A percentile compares a stretch with the other conserved stretches of the same genome.
Evolutionary conservation across 495 filamentous ascomycete species (phyloP).

Genomic region (Xylaria sp.): DNA sequence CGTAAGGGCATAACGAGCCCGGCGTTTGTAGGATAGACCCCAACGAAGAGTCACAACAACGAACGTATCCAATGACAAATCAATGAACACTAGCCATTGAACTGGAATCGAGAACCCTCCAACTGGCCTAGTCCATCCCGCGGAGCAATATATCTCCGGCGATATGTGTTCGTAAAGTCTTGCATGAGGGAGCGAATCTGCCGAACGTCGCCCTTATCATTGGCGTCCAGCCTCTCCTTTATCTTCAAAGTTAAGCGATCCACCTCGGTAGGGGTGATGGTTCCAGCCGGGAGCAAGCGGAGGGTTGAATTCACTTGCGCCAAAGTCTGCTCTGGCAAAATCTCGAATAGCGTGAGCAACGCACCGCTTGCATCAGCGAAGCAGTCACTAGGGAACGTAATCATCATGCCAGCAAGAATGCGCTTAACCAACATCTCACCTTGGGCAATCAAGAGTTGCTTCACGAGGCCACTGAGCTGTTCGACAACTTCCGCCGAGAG

Average conservation of each 20-base stretch:
- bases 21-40: background rate
- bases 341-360: conserved; percentile 85
- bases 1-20: background rate
- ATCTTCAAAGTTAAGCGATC: conserved; percentile 71
- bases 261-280: conserved; percentile 67
- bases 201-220: conserved; percentile 66
- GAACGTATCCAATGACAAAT: background rate
- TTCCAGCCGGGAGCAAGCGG: conserved; percentile 80
- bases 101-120: conserved; percentile 85
- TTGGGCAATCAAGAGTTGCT: conserved; percentile 69
- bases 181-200: conserved; percentile 87
- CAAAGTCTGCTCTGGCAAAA: conserved; percentile 78
- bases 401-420: conserved; percentile 97
- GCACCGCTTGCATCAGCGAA: conserved; percentile 92
- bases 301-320: conserved; percentile 83
- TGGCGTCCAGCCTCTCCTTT: conserved; percentile 68
- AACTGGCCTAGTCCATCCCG: conserved; percentile 85
- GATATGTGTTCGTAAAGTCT: conserved; percentile 95
- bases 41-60: background rate
- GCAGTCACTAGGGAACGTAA: conserved; percentile 92
- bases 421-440: conserved; percentile 84
- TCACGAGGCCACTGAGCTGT: conserved; percentile 74
- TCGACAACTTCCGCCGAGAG: conserved; percentile 54
- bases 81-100: conserved; percentile 60
- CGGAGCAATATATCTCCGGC: conserved; percentile 92